Conservation (phyloP, 2,329 filamentous ascomycete genomes). For the Penicillium brevicompactum region DNA sequence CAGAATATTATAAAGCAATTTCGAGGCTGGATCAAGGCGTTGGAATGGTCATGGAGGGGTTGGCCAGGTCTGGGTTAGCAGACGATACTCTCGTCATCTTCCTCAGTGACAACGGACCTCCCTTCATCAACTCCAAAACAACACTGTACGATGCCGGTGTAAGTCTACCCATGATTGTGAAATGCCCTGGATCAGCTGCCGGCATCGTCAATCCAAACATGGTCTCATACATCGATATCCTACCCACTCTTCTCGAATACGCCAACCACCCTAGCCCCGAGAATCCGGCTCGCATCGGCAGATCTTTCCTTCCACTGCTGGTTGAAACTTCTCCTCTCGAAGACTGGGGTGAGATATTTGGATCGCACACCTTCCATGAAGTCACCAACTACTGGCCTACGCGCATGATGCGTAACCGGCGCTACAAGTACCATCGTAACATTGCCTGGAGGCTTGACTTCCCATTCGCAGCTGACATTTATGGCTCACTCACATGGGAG, state of each 20-base stretch:
- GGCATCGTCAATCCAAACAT: constrained; percentile 46
- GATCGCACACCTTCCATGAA: constrained; percentile 57
- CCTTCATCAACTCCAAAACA: constrained; percentile 56
- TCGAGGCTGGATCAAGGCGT: constrained; percentile 46
- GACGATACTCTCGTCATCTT: constrained; percentile 48
- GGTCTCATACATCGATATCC: constrained; percentile 50
- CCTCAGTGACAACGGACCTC: constrained; percentile 53
- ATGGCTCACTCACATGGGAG: constrained; percentile 49
- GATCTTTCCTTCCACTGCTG: constrained; percentile 45
- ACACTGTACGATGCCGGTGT: constrained; percentile 54
- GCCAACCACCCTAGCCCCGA: constrained; percentile 17
- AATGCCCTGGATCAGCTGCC: constrained; percentile 30
- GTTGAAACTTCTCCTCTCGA: constrained; percentile 17
- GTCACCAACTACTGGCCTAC: constrained; percentile 56
- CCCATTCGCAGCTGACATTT: constrained; percentile 52
- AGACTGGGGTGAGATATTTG: constrained; percentile 43
- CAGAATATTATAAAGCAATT: constrained; percentile 48
- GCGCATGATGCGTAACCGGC: constrained; percentile 44
- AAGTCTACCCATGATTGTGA: constrained; percentile 47
- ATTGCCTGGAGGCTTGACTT: constrained; percentile 54
- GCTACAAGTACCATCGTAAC: constrained; percentile 56
- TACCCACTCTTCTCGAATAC: constrained; percentile 52
- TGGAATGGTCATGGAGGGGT: constrained; percentile 41
- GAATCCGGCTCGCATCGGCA: constrained; percentile 26
- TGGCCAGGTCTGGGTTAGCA: constrained; percentile 35